phyloP scores from a whole-genome alignment of 768 basidiomycete genomes.

The Termitomyces sp. region DNA sequence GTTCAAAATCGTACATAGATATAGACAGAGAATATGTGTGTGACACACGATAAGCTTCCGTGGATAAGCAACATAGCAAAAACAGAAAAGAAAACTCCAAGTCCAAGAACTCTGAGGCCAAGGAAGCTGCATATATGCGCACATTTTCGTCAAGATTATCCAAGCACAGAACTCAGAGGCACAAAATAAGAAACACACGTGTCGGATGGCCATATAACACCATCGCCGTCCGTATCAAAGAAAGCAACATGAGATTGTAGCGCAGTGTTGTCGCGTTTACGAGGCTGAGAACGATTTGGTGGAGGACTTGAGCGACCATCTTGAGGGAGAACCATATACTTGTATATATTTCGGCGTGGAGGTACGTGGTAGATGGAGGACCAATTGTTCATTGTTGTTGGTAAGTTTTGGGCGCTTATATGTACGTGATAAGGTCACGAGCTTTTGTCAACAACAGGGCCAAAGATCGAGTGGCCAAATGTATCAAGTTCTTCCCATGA shows the following conservation, averaged over 20 bases:
- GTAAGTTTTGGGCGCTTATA: not conserved
- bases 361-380: constrained; percentile 16
- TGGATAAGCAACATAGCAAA: constrained; percentile 37
- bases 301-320: constrained; percentile 16
- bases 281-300: constrained; percentile 9
- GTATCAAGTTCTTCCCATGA: not conserved
- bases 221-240: constrained; percentile 43
- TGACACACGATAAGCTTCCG: constrained; percentile 36
- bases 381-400: constrained; percentile 12
- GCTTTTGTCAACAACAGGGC: not conserved
- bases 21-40: not conserved
- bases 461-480: not conserved
- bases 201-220: constrained; percentile 43
- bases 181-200: constrained; percentile 29
- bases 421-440: not conserved
- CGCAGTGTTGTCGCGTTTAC: constrained; percentile 29
- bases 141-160: not conserved
- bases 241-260: constrained; percentile 43
- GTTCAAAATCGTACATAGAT: not conserved
- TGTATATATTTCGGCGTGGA: constrained; percentile 6
- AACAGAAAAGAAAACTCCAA: constrained; percentile 33
- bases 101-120: constrained; percentile 37
- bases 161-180: not conserved
- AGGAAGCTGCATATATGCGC: constrained; percentile 4
- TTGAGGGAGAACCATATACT: constrained; percentile 6